Evolutionary conservation across 2,329 filamentous ascomycete species (phyloP), one percentile per base, ranked within the genome.

Genomic region (Bipolaris victoriae): DNA sequence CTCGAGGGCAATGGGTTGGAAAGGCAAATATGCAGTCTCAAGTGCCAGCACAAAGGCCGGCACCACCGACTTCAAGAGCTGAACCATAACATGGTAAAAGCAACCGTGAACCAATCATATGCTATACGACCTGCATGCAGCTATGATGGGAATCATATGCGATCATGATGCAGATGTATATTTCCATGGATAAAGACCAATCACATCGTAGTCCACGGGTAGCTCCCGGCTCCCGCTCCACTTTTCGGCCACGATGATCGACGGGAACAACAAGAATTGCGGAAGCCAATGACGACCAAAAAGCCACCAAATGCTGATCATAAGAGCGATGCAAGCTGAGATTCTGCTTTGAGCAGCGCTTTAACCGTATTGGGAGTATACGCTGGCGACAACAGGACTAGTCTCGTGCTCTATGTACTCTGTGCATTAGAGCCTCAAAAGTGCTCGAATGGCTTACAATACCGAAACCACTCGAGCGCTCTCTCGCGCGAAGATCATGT

Each of bases 211-310:
- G 36, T 43, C 29, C 16, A 15, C 49, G 29, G 36, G 37, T 52
- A 29, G 43, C 29, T 43, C 52, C 43, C 36, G 49, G 43, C 40
- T 41, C 40, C 49, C 37, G 55, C 49, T 53, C 37, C 44, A 49
- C 55, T 57, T 11, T 31, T 57, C n/a, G 44, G 39, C 39, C 52
- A 52, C 16, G 16, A 50, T 59, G 61, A 63, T 66, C 65, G 58
- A 60, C 65, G 44, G 37, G 46, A 60, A 59, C 55, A 57, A 55
- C 45, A 50, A 55, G 50, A 35, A 44, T 37, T 41, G 20, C 41
- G 48, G 53, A 36, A 10, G 37, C 52, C n/a, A 57, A 53, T 66
- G 58, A 65, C 58, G 65, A 66, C 55, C 44, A 26, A 41, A 24
- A 40, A 61, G 55, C 63, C 58, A 58, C 36, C 54, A 37, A 29